These are phyloP conservation scores for Lithohypha guttulata DNA, from an alignment of 2,329 filamentous ascomycete species.

Conservation along the genomic window DNA sequence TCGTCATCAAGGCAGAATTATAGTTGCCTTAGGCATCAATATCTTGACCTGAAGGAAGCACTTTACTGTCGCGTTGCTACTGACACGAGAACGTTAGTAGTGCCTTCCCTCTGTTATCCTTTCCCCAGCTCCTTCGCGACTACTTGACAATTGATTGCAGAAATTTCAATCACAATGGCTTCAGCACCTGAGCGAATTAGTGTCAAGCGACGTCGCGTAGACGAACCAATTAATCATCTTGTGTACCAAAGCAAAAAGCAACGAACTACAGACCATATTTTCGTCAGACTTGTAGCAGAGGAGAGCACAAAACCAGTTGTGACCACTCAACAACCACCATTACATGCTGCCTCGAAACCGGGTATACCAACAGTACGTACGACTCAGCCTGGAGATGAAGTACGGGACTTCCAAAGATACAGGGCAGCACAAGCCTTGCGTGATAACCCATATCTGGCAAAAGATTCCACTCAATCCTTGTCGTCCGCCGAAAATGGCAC, in stretches of 20 bases:
- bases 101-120: no score
- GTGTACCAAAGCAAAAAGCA: constrained; percentile 35
- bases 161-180: constrained; percentile 28
- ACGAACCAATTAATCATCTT: constrained; percentile 43
- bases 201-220: constrained; percentile 47
- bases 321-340: not conserved
- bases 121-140: no score
- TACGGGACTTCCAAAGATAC: constrained; percentile 24
- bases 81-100: no score
- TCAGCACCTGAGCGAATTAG: constrained; percentile 41
- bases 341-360: not conserved
- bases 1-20: no score
- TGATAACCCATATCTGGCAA: constrained; percentile 1
- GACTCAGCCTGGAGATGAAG: constrained; percentile 33
- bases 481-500: not conserved
- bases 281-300: constrained; percentile 30
- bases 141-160: no score
- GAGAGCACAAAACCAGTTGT: not conserved
- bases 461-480: not conserved
- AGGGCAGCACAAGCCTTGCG: constrained; percentile 9
- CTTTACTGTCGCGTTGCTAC: no score
- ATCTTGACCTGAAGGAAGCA: no score
- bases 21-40: no score
- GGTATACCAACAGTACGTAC: constrained; percentile 32
- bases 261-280: constrained; percentile 39